Conservation (phyloP, 192 early-diverging fungal genomes). For the Linnemannia zychae region DNA sequence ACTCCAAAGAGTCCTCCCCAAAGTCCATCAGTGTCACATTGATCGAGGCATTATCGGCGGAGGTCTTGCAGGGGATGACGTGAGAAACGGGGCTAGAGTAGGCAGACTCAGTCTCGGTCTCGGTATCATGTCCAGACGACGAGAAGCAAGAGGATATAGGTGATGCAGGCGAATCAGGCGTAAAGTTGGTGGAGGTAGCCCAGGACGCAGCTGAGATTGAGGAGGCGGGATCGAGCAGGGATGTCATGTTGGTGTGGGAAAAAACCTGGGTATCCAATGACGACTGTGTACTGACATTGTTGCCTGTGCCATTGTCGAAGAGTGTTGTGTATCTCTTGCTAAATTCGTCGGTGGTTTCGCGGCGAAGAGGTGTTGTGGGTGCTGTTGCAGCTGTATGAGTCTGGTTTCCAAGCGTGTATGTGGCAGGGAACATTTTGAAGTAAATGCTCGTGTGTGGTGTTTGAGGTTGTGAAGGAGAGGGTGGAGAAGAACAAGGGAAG, state of each 20-base stretch:
- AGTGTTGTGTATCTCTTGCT: conserved; percentile 36
- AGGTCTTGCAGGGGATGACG: neutral
- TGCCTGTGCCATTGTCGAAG: conserved; percentile 18
- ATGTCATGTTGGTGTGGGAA: neutral
- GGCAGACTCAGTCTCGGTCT: neutral
- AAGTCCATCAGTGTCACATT: neutral
- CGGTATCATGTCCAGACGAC: neutral
- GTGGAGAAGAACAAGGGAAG: neutral
- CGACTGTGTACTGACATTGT: neutral
- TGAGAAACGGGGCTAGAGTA: conserved; percentile 15
- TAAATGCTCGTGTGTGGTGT: neutral
- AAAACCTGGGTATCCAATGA: neutral
- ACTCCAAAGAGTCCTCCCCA: conserved; percentile 8
- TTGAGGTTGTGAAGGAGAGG: neutral
- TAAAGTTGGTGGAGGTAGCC: neutral
- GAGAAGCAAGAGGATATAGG: conserved; percentile 18
- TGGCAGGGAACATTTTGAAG: conserved; percentile 1
- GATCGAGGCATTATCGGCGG: neutral
- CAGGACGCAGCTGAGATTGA: neutral
- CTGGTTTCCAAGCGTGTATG: conserved; percentile 6
- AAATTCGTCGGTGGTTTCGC: conserved; percentile 31
- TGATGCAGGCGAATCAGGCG: conserved; percentile 14
- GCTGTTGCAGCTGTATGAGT: neutral
- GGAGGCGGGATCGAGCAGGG: neutral
- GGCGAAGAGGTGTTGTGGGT: conserved; percentile 2